Conservation (phyloP, 176 grass and related monocot species). For the Puccinellia tenuiflora region DNA sequence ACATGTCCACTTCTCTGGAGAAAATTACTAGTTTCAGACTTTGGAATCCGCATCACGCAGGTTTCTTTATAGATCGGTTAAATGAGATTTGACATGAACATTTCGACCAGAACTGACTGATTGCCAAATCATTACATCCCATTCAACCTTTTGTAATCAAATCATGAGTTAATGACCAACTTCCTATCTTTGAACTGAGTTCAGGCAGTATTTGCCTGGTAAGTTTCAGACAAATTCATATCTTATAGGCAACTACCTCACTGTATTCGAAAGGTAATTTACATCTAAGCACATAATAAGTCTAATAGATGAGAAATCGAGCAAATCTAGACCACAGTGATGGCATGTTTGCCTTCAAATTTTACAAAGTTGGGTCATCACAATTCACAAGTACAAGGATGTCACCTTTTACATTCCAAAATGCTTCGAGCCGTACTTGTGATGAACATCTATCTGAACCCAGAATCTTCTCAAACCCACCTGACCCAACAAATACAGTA, state of each 20-base stretch:
- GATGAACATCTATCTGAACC: not conserved
- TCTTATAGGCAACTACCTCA: not conserved
- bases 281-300: not conserved
- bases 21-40: not conserved
- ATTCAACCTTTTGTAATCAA: not conserved
- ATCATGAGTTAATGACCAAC: not conserved
- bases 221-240: not conserved
- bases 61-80: not conserved
- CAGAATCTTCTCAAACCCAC: not conserved
- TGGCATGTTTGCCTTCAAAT: not conserved
- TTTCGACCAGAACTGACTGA: not conserved
- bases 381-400: not conserved
- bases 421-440: not conserved
- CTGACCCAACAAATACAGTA: not conserved
- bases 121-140: not conserved
- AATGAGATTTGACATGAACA: not conserved
- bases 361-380: constrained; percentile 1
- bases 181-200: not conserved
- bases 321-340: not conserved
- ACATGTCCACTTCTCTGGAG: not conserved
- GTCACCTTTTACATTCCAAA: constrained; percentile 12
- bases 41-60: not conserved
- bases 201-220: not conserved
- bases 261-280: not conserved
- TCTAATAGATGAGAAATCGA: not conserved